Evolutionary conservation across 163 green algal genomes (phyloP), one percentile per base, ranked within the genome.

Genomic region (Trebouxiophyceae sp.): DNA sequence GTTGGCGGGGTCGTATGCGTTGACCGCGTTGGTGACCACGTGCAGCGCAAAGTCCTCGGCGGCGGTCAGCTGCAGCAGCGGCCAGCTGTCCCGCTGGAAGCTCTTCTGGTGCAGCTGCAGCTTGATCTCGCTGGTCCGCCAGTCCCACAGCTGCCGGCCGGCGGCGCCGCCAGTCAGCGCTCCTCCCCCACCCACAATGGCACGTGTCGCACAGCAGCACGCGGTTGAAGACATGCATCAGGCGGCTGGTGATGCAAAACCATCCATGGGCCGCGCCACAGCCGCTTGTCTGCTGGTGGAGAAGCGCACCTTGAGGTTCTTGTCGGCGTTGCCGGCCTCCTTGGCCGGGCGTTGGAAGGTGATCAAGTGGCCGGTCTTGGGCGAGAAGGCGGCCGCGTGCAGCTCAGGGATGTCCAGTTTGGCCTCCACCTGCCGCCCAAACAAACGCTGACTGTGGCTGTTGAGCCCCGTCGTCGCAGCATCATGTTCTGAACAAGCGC

Each of bases 11-110:
- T 70, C 72, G 76, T 94, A 96, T n/a, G 89, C 71, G 45, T 97
- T 88, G 46, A 97, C 69, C 22, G 86, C 89, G 72, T 93, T 95
- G 57, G 75, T 87, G 8, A 96, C 86, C 39, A 72, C 57, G 55
- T 91, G 71, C 28, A 77, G 60, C 0, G 81, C 76, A 1, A 78
- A 28, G 7, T 26, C 39, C 46, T 91, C 88, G 33, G 93, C 79
- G 30, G 27, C 58, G 26, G 65, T 70, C 69, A 88, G 89, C 34
- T 87, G 77, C 50, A 95, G 50, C 33, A 68, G 66, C 19, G 89
- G 89, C 89, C 89, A 96, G 2, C 26, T 20, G 47, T 95, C 87
- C 60, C 83, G 85, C 62, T 54, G 73, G 44, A 92, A 85, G 16
- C 55, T 59, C 69, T 91, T 92, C 44, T 93, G 85, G 33, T 72